Conservation (phyloP, 2,329 filamentous ascomycete genomes). For the Tolypocladium tundrense region DNA sequence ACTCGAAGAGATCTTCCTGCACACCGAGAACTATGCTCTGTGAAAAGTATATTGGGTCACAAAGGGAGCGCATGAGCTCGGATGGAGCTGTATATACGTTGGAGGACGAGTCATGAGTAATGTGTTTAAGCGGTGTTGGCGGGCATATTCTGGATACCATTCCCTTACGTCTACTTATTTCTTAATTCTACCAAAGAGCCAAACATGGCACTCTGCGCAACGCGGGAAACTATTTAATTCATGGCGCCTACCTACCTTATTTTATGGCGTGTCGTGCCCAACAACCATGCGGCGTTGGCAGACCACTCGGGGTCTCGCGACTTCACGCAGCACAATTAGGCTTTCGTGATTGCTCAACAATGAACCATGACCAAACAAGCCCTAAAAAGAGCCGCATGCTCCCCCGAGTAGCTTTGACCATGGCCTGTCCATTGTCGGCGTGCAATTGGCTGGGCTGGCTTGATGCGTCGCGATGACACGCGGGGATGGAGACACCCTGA, state of each 20-base stretch:
- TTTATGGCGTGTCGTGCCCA: background rate
- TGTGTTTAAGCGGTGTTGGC: background rate
- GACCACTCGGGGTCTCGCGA: background rate
- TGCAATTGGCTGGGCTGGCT: background rate
- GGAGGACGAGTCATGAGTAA: background rate
- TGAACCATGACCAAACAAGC: background rate
- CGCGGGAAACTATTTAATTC: background rate
- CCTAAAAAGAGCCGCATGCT: background rate
- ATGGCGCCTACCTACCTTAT: background rate
- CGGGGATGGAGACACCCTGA: conserved; percentile 3
- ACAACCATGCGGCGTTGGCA: background rate
- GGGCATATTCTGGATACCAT: background rate
- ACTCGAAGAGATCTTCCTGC: conserved; percentile 84
- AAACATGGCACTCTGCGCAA: too few species aligned
- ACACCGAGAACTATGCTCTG: conserved; percentile 90
- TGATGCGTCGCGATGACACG: background rate
- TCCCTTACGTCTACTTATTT: too few species aligned
- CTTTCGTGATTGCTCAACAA: background rate
- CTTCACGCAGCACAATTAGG: background rate
- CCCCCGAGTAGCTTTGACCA: background rate
- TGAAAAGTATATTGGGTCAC: conserved; percentile 22
- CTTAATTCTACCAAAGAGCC: too few species aligned
- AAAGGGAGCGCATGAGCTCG: background rate
- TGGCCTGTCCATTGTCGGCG: background rate
- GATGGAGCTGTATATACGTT: background rate